Evolutionary conservation across 2,329 filamentous ascomycete species (phyloP).

Genomic region (Hypoxylon sp.): DNA sequence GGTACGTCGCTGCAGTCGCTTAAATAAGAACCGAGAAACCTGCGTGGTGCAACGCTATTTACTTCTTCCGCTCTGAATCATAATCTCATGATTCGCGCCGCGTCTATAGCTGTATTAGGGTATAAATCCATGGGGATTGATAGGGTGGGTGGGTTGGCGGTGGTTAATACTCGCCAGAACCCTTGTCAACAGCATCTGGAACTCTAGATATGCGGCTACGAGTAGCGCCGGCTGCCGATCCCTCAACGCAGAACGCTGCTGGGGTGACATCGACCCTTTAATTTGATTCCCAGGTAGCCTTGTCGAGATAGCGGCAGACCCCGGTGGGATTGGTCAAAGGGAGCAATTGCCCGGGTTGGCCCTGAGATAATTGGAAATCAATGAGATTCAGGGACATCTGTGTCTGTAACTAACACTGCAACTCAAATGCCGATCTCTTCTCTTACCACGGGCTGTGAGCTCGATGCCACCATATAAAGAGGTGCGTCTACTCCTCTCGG

Average conservation of each 20-base stretch:
- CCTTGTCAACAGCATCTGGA: conserved; percentile 38
- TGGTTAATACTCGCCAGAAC: conserved; percentile 34
- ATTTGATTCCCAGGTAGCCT: conserved; percentile 25
- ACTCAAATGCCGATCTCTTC: conserved; percentile 47
- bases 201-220: conserved; percentile 43
- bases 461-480: conserved; percentile 46
- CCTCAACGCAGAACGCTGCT: conserved; percentile 23
- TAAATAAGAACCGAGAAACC: conserved; percentile 36
- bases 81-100: conserved; percentile 35
- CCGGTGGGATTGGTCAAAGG: conserved; percentile 40
- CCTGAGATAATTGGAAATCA: conserved; percentile 41
- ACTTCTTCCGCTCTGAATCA: conserved; percentile 44
- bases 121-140: conserved; percentile 21
- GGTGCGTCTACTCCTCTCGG: conserved; percentile 30
- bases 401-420: conserved; percentile 33
- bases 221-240: conserved; percentile 43
- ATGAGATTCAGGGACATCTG: conserved; percentile 38
- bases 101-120: conserved; percentile 35
- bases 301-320: conserved; percentile 38
- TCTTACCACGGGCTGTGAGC: conserved; percentile 6
- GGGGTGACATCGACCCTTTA: conserved; percentile 32
- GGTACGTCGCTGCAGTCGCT: conserved; percentile 38
- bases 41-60: conserved; percentile 32
- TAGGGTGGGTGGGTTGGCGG: conserved; percentile 30
- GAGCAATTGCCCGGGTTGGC: conserved; percentile 34